phyloP scores from a whole-genome alignment of 2,329 filamentous ascomycete genomes.

The Trichoderma arundinaceum region DNA sequence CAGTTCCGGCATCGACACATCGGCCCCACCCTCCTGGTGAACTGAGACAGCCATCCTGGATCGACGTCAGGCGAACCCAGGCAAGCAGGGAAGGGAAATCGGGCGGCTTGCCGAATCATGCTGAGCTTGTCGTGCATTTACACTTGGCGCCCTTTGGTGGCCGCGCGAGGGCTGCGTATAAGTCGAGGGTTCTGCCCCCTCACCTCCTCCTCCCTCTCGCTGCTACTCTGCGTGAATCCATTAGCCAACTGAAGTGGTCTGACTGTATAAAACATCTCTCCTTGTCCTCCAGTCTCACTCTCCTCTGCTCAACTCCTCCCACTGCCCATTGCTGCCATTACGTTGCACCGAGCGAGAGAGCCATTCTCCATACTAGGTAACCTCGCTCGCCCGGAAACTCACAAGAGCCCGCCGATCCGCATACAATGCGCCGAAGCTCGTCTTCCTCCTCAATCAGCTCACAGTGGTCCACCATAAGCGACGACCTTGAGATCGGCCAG shows the following conservation, averaged over 20 bases:
- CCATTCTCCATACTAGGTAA: not conserved
- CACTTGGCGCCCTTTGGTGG: conserved; percentile 26
- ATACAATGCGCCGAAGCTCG: conserved; percentile 27
- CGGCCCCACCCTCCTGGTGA: conserved; percentile 17
- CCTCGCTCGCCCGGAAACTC: not conserved
- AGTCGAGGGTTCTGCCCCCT: conserved; percentile 21
- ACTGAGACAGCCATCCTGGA: conserved; percentile 29
- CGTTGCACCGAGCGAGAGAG: not conserved
- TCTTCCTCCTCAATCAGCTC: conserved; percentile 36
- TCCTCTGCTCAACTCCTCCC: no score
- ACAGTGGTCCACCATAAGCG: conserved; percentile 34
- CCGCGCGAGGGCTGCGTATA: conserved; percentile 21
- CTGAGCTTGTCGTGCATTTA: conserved; percentile 22
- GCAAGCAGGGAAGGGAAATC: conserved; percentile 16
- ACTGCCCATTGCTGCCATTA: not conserved
- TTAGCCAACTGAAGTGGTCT: not conserved
- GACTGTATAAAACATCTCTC: not conserved
- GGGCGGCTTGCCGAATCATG: conserved; percentile 22
- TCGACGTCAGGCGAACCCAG: conserved; percentile 21
- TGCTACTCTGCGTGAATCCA: conserved; percentile 7
- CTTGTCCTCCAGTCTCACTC: not conserved
- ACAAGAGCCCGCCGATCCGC: conserved; percentile 13
- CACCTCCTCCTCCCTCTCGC: not conserved
- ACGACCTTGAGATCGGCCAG: conserved; percentile 26
- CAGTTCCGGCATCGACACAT: conserved; percentile 26